A percentile compares a stretch with the other conserved stretches of the same genome.
phyloP scores from a whole-genome alignment of 1,284 basidiomycete genomes.

The Cryptococcus sp. region DNA sequence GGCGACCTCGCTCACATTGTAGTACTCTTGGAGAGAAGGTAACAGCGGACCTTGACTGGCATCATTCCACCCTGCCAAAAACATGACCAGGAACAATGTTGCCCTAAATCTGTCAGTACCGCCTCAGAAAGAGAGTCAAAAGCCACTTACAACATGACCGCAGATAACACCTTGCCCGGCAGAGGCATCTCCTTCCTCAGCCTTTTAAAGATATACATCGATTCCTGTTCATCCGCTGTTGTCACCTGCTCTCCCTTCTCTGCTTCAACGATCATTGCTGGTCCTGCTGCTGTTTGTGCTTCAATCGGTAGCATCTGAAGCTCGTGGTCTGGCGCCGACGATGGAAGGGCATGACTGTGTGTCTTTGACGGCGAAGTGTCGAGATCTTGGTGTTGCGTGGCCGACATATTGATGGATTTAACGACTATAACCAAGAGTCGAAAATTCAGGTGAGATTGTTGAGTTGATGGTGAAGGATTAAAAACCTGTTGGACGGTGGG shows the following conservation, averaged over 20 bases:
- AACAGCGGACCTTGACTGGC: constrained; percentile 59
- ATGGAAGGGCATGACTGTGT: neutral
- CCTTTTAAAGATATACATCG: constrained; percentile 13
- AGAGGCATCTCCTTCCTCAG: constrained; percentile 20
- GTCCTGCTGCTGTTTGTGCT: constrained; percentile 4
- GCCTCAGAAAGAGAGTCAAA: neutral
- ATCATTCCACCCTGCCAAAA: constrained; percentile 60
- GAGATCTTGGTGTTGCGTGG: no score
- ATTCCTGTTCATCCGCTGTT: neutral
- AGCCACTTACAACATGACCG: constrained; percentile 31
- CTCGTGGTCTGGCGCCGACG: neutral
- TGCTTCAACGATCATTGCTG: neutral
- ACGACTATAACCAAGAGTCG: no score
- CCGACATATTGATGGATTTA: no score
- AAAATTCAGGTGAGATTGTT: no score
- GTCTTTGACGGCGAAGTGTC: no score
- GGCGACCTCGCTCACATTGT: constrained; percentile 33
- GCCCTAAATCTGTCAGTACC: neutral
- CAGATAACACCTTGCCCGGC: constrained; percentile 11
- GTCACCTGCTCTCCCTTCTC: neutral
- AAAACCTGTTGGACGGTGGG: no score
- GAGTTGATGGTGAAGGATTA: no score
- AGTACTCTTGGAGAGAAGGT: constrained; percentile 56
- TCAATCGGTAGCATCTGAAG: constrained; percentile 2
- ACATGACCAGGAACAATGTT: constrained; percentile 36